Conservation (phyloP, 495 filamentous ascomycete species). For the Xylaria telfairii region DNA sequence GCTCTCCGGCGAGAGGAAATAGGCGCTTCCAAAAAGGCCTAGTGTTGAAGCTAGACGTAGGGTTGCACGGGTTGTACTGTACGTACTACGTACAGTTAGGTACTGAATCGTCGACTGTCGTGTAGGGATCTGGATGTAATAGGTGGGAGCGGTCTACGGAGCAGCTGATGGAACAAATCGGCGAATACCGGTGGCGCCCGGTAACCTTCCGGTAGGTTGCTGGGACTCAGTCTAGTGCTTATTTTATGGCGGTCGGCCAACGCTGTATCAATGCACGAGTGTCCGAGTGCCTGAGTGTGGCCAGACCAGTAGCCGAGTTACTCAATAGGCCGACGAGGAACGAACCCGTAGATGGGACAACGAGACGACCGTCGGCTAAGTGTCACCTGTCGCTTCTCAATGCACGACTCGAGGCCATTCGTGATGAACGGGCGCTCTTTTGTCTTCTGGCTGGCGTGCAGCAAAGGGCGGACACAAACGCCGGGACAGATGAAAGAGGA, state of each 20-base stretch:
- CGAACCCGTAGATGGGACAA: not conserved
- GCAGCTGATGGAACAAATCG: conserved; percentile 22
- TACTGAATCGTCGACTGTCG: conserved; percentile 15
- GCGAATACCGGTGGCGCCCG: conserved; percentile 17
- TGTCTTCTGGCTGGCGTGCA: not conserved
- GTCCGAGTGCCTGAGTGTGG: conserved; percentile 1
- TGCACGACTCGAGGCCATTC: conserved; percentile 10
- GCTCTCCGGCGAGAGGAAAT: not conserved
- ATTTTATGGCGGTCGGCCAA: conserved; percentile 12
- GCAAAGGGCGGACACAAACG: conserved; percentile 5
- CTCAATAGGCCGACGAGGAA: not conserved
- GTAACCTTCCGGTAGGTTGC: conserved; percentile 9
- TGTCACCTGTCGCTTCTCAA: not conserved
- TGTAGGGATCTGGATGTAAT: conserved; percentile 6
- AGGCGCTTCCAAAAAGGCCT: not conserved
- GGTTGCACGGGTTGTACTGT: conserved; percentile 13
- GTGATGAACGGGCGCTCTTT: not conserved
- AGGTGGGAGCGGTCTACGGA: conserved; percentile 16
- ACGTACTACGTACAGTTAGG: no score
- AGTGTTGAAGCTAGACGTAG: conserved; percentile 17
- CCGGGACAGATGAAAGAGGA: conserved; percentile 14
- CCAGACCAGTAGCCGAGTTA: not conserved
- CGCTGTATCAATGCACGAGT: conserved; percentile 1
- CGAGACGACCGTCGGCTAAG: not conserved
- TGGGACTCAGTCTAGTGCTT: conserved; percentile 15